phyloP scores from a whole-genome alignment of 2,329 filamentous ascomycete genomes.

The Ophiostoma perfectum region DNA sequence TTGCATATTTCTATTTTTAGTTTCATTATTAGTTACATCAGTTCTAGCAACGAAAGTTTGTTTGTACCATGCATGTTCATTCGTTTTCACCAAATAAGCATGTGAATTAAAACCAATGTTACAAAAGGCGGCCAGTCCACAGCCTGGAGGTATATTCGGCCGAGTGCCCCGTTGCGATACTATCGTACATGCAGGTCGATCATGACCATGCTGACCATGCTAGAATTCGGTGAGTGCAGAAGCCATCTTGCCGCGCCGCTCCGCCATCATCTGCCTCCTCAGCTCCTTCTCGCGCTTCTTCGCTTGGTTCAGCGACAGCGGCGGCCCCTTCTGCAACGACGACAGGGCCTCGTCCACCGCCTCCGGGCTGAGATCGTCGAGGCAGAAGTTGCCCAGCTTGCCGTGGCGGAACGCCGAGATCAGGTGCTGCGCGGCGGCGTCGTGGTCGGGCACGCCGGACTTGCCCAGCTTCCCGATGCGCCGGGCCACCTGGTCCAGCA shows the following conservation, averaged over 20 bases:
- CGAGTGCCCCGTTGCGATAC: no score
- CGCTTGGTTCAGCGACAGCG: conserved; percentile 62
- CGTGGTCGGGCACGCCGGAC: conserved; percentile 64
- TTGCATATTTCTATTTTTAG: neutral
- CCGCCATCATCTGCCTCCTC: neutral
- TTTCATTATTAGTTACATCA: neutral
- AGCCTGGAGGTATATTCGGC: no score
- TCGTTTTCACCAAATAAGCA: neutral
- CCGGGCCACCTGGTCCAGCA: conserved; percentile 65
- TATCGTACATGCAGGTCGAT: no score
- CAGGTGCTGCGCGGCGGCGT: conserved; percentile 71
- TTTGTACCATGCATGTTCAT: neutral
- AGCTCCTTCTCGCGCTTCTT: conserved; percentile 59
- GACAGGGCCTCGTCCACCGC: conserved; percentile 48
- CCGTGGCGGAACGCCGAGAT: conserved; percentile 79
- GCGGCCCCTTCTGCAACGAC: conserved; percentile 40
- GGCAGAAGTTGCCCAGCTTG: conserved; percentile 65
- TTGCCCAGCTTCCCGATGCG: conserved; percentile 71
- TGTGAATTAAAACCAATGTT: neutral
- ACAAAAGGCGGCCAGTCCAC: no score
- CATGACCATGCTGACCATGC: neutral
- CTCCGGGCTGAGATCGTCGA: conserved; percentile 68
- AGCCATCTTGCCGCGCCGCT: neutral
- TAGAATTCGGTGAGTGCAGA: neutral
- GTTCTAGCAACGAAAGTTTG: neutral